Evolutionary conservation across 495 filamentous ascomycete genomes (phyloP), one percentile per base, ranked within the genome.

Genomic region (Xylaria cubensis): DNA sequence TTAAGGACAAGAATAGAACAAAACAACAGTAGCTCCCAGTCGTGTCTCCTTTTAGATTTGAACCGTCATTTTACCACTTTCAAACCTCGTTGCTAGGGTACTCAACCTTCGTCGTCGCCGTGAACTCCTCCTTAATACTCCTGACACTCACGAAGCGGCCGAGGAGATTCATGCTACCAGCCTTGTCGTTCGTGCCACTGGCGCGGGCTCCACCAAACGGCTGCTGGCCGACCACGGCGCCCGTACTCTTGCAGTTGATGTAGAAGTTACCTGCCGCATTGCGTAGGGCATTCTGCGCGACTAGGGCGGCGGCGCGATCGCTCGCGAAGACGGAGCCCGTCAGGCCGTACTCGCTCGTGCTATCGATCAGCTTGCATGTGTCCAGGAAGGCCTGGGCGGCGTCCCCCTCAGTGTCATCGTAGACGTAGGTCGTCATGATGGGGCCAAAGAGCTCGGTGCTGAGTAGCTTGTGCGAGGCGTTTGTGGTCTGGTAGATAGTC

Each of bases 101-200:
- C 58, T 75, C 82, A 67, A 97, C 94, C 79, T 86, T 86, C 64
- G 85, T 84, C 42, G 88, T 90, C 0, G 89, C 85, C 71, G 86
- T 81, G 74, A 94, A 97, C 85, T 97, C 94, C 88, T 97, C 94
- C 88, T 97, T 97, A 76, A 97, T 91, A 53, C 92, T 93, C 73
- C 94, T 86, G 82, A 91, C 83, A 82, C 92, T 94, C 26, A 96
- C 93, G 78, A 97, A 97, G 61, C 94, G 85, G 39, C 86, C 87
- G 73, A 97, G 78, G 65, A 97, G 80, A 78, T 90, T 92, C 71
- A 86, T 85, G 78, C 91, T 94, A 19, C 94, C 94, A 10, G 94
- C 94, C 87, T 97, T 97, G 82, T 97, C 94, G 75, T 96, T 96
- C 56, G 94, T 97, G 17, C 94, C 94, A 74, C 92, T 95, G 12